Conservation (phyloP, 495 filamentous ascomycete species). For the Xylaria scruposa region DNA sequence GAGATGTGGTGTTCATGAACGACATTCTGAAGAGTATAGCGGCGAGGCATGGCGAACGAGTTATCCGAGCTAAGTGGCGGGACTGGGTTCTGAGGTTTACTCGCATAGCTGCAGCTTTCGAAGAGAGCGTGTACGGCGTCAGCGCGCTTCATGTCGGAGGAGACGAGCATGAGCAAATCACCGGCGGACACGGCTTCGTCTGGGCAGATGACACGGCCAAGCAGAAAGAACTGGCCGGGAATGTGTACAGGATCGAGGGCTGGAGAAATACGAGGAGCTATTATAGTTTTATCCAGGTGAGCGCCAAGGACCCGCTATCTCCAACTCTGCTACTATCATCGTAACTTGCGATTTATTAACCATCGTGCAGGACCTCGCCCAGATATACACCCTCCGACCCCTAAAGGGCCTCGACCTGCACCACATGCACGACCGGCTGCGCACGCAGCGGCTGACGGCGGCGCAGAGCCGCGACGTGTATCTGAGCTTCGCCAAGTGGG, state of each 20-base stretch:
- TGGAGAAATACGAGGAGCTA: constrained; percentile 96
- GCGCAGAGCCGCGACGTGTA: constrained; percentile 80
- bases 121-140: constrained; percentile 91
- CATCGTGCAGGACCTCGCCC: constrained; percentile 62
- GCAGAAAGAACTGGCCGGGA: constrained; percentile 83
- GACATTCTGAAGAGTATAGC: constrained; percentile 81
- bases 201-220: constrained; percentile 86
- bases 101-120: constrained; percentile 89
- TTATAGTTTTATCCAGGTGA: constrained; percentile 88
- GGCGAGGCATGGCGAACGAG: constrained; percentile 86
- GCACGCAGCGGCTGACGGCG: constrained; percentile 74
- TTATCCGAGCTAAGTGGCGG: constrained; percentile 87
- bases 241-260: constrained; percentile 89
- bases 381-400: constrained; percentile 70
- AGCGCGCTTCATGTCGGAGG: constrained; percentile 88
- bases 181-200: constrained; percentile 88
- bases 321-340: no score
- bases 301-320: constrained; percentile 21
- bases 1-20: constrained; percentile 89
- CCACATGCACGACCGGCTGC: constrained; percentile 90
- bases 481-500: constrained; percentile 73
- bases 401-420: constrained; percentile 85
- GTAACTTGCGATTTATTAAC: background rate
- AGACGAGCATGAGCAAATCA: constrained; percentile 68
- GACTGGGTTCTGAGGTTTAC: constrained; percentile 91